Conservation (phyloP, 805 yeast species). For the Lipomyces japonicus region DNA sequence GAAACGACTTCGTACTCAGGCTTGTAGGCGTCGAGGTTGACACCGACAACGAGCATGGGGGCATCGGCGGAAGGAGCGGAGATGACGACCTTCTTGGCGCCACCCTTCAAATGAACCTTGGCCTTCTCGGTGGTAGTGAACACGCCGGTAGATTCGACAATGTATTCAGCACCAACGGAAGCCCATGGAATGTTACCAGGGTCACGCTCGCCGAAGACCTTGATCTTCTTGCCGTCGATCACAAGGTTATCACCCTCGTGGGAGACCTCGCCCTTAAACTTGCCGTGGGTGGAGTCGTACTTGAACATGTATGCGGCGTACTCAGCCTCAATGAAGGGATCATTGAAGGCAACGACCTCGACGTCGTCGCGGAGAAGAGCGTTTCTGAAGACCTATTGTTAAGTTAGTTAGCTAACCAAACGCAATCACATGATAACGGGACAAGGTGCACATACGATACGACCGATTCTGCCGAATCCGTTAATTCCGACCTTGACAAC, state of each 20-base stretch:
- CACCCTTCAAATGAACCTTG: slow-evolving; percentile 77
- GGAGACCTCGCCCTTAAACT: slow-evolving; percentile 69
- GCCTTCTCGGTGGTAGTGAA: slow-evolving; percentile 82
- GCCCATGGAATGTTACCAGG: slow-evolving; percentile 90
- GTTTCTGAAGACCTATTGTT: slow-evolving; percentile 53
- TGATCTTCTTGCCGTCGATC: slow-evolving; percentile 65
- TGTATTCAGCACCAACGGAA: slow-evolving; percentile 67
- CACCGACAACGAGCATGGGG: slow-evolving; percentile 94
- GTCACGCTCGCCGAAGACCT: slow-evolving; percentile 75
- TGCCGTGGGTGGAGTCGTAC: slow-evolving; percentile 90
- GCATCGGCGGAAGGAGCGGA: slow-evolving; percentile 94
- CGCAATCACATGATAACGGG: too few species aligned
- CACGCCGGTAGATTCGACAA: slow-evolving; percentile 92
- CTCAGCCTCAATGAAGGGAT: slow-evolving; percentile 84
- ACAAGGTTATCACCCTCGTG: slow-evolving; percentile 48
- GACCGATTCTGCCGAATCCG: slow-evolving; percentile 94
- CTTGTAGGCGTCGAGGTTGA: slow-evolving; percentile 75
- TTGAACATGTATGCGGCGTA: slow-evolving; percentile 95
- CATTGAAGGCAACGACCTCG: slow-evolving; percentile 82
- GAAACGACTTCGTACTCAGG: slow-evolving; percentile 73
- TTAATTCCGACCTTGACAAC: slow-evolving; percentile 74
- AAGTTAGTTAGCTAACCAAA: too few species aligned
- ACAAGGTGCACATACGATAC: slow-evolving; percentile 52
- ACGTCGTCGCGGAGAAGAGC: slow-evolving; percentile 72
- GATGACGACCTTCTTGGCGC: slow-evolving; percentile 92